Conservation (phyloP, 2,329 filamentous ascomycete species). For the Microdochium nivale region DNA sequence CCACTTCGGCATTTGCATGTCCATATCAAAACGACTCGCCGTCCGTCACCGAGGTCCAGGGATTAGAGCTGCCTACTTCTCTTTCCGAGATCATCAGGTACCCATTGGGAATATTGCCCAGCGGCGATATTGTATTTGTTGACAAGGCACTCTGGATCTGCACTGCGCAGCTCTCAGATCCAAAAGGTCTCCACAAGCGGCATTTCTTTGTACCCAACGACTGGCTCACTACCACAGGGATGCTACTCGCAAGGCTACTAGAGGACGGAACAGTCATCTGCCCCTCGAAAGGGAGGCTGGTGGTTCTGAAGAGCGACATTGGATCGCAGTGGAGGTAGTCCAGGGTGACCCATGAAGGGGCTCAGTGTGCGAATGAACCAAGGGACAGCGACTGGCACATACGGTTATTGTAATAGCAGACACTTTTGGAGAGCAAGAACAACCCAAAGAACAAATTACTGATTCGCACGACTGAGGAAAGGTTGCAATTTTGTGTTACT, state of each 20-base stretch:
- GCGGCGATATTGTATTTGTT: constrained; percentile 11
- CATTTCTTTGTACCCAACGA: constrained; percentile 15
- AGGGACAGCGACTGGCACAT: too few relatives aligned
- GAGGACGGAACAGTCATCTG: constrained; percentile 9
- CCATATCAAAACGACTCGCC: background rate
- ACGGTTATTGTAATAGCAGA: too few relatives aligned
- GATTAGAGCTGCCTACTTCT: background rate
- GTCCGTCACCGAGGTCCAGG: background rate
- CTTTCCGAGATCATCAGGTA: constrained; percentile 1
- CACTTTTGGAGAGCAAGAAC: too few relatives aligned
- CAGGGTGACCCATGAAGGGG: too few relatives aligned
- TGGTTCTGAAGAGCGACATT: background rate
- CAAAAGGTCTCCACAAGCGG: constrained; percentile 1
- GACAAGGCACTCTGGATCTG: constrained; percentile 12
- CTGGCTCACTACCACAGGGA: constrained; percentile 9
- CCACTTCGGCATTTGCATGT: constrained; percentile 7
- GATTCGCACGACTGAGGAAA: too few relatives aligned
- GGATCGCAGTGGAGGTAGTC: too few relatives aligned
- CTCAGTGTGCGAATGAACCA: too few relatives aligned
- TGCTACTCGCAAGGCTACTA: constrained; percentile 8
- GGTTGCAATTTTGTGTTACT: too few relatives aligned
- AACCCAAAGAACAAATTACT: too few relatives aligned
- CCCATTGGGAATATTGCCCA: constrained; percentile 9
- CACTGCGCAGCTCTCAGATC: constrained; percentile 2
- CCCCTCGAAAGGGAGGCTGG: constrained; percentile 1